Conservation (phyloP, 1,284 basidiomycete species). For the Blastosporella zonata region DNA sequence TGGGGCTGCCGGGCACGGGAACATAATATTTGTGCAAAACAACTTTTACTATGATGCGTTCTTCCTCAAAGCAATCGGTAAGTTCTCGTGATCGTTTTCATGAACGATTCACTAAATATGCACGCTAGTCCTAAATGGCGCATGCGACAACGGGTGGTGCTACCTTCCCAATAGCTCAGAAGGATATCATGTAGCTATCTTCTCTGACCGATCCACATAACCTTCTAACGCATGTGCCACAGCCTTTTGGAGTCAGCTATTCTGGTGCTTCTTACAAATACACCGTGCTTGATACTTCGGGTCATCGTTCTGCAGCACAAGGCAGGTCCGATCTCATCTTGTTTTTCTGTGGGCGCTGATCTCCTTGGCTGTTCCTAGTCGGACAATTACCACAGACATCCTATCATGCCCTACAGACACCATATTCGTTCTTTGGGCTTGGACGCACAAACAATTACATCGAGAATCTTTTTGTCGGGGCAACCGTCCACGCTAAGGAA, state of each 20-base stretch:
- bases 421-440: slow-evolving; percentile 95
- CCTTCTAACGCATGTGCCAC: slow-evolving; percentile 13
- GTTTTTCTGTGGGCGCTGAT: slow-evolving; percentile 6
- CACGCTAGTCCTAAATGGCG: slow-evolving; percentile 82
- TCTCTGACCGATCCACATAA: slow-evolving; percentile 1
- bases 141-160: slow-evolving; percentile 83
- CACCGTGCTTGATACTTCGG: slow-evolving; percentile 93
- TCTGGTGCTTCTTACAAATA: slow-evolving; percentile 97
- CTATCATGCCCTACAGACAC: slow-evolving; percentile 86
- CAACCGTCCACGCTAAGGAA: slow-evolving; percentile 66
- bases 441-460: slow-evolving; percentile 99
- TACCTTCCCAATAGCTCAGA: slow-evolving; percentile 55
- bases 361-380: slow-evolving; percentile 43
- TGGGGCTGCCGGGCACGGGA: slow-evolving; percentile 61
- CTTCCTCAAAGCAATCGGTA: slow-evolving; percentile 94
- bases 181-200: slow-evolving; percentile 64
- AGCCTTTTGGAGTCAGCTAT: slow-evolving; percentile 94
- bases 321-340: slow-evolving; percentile 39
- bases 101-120: neutral
- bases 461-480: slow-evolving; percentile 92
- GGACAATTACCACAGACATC: slow-evolving; percentile 91
- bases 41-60: slow-evolving; percentile 99
- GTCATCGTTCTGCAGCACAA: slow-evolving; percentile 86
- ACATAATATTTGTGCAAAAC: slow-evolving; percentile 88
- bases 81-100: slow-evolving; percentile 22